Evolutionary conservation across 768 basidiomycete genomes (phyloP), one percentile per base, ranked within the genome.

Genomic region (Pholiota molesta): DNA sequence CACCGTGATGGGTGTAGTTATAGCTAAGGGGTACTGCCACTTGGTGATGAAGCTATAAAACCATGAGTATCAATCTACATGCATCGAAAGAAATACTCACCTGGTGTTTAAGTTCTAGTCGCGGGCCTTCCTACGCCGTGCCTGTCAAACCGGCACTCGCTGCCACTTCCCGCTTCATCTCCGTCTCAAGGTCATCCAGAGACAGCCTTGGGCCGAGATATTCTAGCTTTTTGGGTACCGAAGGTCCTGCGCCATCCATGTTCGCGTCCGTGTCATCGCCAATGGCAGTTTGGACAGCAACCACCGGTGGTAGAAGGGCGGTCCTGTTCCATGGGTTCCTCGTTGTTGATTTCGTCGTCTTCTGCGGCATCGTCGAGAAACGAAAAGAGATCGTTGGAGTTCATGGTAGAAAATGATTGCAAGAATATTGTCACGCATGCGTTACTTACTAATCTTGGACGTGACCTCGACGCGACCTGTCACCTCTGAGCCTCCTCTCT

Each of bases 21-120:
- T 96, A 99, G 28, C 90, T 89, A 21, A 93, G 89, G 8, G 97
- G 97, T 16, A 99, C 88, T 7, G 95, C 95, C 40, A 99, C 97
- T 88, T 97, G 92, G 72, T 97, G 95, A 40, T 95, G 86, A 61
- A 97, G 94, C 93, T 95, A 67, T 21, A 57, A n/a, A 44, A 19
- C 16, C n/a, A 31, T 47, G 44, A 33, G 64, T 29, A 13, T 49
- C 45, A 58, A 14, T 17, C 37, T 29, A 19, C 14, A 5, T 21
- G 31, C 31, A 45, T 40, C 21, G 21, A 45, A 26, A 7, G 53
- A 28, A 26, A 42, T 16, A 71, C 81, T 57, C 59, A 86, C 93
- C 81, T 95, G 93, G 79, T 95, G 91, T 71, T 83, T 83, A 45
- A 95, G 81, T 72, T 94, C 91, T 16, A 95, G 74, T 26, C 87